Conservation (phyloP, 2,329 filamentous ascomycete genomes). For the Verticillium tricorpus region DNA sequence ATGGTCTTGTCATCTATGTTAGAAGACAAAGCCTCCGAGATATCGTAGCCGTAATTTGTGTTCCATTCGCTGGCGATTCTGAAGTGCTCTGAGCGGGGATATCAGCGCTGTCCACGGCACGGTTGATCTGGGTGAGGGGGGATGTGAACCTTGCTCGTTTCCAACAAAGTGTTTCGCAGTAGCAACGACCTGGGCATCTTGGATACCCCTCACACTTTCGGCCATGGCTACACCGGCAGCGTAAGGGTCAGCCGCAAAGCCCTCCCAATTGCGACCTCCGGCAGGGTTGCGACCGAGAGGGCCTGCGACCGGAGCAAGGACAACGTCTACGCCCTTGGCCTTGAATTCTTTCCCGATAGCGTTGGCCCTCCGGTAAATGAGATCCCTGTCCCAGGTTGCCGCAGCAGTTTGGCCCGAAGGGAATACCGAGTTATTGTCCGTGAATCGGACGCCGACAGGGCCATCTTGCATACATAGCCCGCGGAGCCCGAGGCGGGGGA, state of each 20-base stretch:
- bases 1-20: conserved; percentile 63
- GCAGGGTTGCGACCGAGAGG: conserved; percentile 41
- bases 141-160: conserved; percentile 57
- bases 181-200: conserved; percentile 73
- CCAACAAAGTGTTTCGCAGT: conserved; percentile 53
- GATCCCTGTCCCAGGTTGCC: conserved; percentile 72
- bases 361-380: conserved; percentile 52
- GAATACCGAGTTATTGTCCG: conserved; percentile 79
- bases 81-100: conserved; percentile 59
- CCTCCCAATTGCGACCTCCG: conserved; percentile 60
- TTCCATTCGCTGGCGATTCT: conserved; percentile 55
- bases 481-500: conserved; percentile 66
- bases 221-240: conserved; percentile 68
- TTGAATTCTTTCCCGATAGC: conserved; percentile 58
- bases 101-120: no score
- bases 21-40: conserved; percentile 44
- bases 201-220: conserved; percentile 73
- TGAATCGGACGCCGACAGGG: conserved; percentile 71
- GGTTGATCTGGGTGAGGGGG: conserved; percentile 46
- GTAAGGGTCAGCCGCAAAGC: conserved; percentile 67
- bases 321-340: conserved; percentile 72
- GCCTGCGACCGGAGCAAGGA: conserved; percentile 49
- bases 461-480: conserved; percentile 81
- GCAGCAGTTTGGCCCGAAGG: conserved; percentile 73
- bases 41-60: conserved; percentile 46